Base-by-base conservation (phyloP, 179 eudicot genomes). In the Drosera spatulata region DNA sequence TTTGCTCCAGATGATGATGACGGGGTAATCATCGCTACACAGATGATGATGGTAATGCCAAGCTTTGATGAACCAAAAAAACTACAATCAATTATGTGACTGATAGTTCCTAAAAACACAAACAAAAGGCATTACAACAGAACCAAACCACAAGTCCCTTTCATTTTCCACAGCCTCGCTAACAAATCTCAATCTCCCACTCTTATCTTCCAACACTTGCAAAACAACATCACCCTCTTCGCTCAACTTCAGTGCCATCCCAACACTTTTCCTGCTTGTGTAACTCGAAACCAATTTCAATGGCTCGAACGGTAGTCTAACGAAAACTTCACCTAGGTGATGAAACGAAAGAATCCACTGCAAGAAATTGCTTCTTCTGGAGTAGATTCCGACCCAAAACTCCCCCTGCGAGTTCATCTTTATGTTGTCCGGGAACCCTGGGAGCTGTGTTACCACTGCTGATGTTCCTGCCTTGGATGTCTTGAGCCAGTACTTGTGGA, bases 61-160 rank as follows among this genome's bases (percentile, higher is more conserved):
- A 22, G 33, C 33, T 22, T 22, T 22, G 33, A 22, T 22, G 33
- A 22, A 22, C 33, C 33, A 22, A 1, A 22, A 22, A 22, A 22
- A 22, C 33, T 22, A 22, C 33, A 0, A 0, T 22, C 33, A 22
- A 1, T 22, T 22, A 1, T 22, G 33, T 22, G 33, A 22, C 33
- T 22, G 33, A 22, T 22, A 22, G 33, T 50, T 55, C 58, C 10
- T 71, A 47, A 60, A 71, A 58, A 71, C 69, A 64, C 70, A 39
- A 0, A 69, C 81, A 73, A 53, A 83, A 47, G 90, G 81, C 73
- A 67, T 72, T 11, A 61, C 61, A 1, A 87, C 84, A 13, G 97
- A 91, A 0, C 91, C 97, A 70, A 91, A 78, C 85, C 86, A 91
- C 76, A 91, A 74, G 46, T 67, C 51, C 7, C 94, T 94, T 69